These are phyloP conservation scores for Recurvomyces mirabilis DNA, from an alignment of 495 filamentous ascomycete species.

Conservation along the genomic window DNA sequence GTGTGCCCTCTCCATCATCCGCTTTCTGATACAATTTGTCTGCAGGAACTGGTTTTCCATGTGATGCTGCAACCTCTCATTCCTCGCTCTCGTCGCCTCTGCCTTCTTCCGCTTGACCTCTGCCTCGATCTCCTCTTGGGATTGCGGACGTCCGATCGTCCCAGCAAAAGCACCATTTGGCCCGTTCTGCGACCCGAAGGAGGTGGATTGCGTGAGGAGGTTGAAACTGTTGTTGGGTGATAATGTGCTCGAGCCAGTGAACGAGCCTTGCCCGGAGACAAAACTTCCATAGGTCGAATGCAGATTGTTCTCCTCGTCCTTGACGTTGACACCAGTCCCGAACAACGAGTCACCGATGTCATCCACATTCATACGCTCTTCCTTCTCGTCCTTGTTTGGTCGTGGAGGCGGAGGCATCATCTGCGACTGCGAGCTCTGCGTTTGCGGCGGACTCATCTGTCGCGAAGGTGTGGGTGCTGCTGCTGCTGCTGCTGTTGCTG, in stretches of 20 bases:
- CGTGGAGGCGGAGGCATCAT: conserved; percentile 89
- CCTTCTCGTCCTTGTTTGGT: conserved; percentile 48
- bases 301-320: conserved; percentile 67
- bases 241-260: conserved; percentile 23
- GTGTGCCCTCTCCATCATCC: conserved; percentile 38
- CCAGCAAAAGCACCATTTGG: conserved; percentile 6
- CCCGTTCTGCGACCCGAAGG: conserved; percentile 6
- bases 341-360: conserved; percentile 67
- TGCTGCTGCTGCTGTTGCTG: too few relatives aligned
- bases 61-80: conserved; percentile 44
- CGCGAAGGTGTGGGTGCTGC: conserved; percentile 1
- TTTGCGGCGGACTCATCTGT: conserved; percentile 7
- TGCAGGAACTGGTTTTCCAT: conserved; percentile 50
- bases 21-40: conserved; percentile 30
- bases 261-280: conserved; percentile 15
- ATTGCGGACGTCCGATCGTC: conserved; percentile 30
- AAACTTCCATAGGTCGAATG: conserved; percentile 42
- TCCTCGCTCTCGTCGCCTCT: conserved; percentile 33
- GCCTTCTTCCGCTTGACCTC: conserved; percentile 42
- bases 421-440: conserved; percentile 15
- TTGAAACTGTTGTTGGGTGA: conserved; percentile 37
- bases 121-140: conserved; percentile 36
- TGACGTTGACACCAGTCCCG: conserved; percentile 70
- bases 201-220: conserved; percentile 38
- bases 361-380: conserved; percentile 41